Base-by-base conservation (phyloP, 805 yeast genomes). In the Hyphopichia homilentoma region DNA sequence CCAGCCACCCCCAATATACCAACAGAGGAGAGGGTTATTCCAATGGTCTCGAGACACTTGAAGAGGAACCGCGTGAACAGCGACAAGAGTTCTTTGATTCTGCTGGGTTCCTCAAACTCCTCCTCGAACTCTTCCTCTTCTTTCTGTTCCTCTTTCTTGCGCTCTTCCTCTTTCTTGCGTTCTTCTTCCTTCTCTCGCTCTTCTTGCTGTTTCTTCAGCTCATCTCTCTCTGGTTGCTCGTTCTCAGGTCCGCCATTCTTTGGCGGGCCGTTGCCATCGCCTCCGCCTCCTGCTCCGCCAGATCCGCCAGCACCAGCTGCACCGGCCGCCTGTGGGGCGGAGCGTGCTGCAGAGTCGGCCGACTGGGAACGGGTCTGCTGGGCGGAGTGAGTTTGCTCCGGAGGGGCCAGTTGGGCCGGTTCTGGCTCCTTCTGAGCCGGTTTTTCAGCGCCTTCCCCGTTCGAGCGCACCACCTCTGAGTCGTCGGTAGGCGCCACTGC, bases 1-100 rank as follows among this genome's bases (percentile, higher is more conserved):
- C 95, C 95, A 3, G 90, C 83, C 2, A 77, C 57, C 0, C 84
- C 90, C 12, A 85, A 65, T 22, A 84, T 75, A 2, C 77, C 68
- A 21, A 84, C 55, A 3, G 89, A 79, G 11, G 85, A 77, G 28
- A 83, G 61, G 12, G 89, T 83, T 27, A 84, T 77, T 3, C 84
- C 78, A 0, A 80, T 78, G 0, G 93, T 78, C 50, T 84, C 93
- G 4, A 72, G 39, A 36, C 78, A 69, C 45, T 76, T 79, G 34
- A 57, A 43, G 0, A 51, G 26, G 16, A 66, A 62, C 15, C 40
- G 35, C 1, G 50, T 44, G 13, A 58, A 38, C 15, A 35, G 46
- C 7, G 44, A 41, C 11, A 54, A 15, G 2, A 34, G 21, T n/a
- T 52, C 42, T 34, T 46, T 49, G 25, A 56, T 39, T 16, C 31